Percentiles rank a stretch among this genome's conserved stretches.
Evolutionary conservation across 1,284 basidiomycete species (phyloP).

Genomic region (Leccinum discolor): DNA sequence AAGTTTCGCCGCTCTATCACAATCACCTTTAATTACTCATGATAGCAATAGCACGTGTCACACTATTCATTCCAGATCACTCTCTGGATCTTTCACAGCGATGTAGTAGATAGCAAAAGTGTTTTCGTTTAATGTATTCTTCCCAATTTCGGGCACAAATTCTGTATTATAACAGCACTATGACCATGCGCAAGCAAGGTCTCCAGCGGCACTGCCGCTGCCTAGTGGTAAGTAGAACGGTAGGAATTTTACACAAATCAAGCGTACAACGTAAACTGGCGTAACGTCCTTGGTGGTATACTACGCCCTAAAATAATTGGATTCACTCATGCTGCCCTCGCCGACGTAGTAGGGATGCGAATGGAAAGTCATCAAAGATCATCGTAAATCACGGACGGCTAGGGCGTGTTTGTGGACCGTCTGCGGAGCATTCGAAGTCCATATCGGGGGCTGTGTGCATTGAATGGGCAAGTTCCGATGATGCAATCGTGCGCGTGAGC

Average conservation of each 20-base stretch:
- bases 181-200: no score
- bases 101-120: no score
- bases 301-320: not conserved
- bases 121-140: no score
- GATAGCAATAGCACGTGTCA: no score
- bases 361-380: not conserved
- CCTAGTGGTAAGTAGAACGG: not conserved
- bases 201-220: no score
- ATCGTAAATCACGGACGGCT: not conserved
- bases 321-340: not conserved
- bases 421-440: not conserved
- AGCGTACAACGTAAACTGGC: not conserved
- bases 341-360: not conserved
- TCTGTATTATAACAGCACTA: no score
- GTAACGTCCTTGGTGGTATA: not conserved
- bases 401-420: not conserved
- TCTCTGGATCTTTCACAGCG: no score
- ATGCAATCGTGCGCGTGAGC: not conserved
- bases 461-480: not conserved
- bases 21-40: no score
- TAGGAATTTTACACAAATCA: not conserved
- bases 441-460: not conserved
- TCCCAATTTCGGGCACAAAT: no score
- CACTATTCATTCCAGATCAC: no score
- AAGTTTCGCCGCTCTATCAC: no score